Evolutionary conservation across 2,329 filamentous ascomycete genomes (phyloP).

Genomic region (Sarocladiaceae sp.): DNA sequence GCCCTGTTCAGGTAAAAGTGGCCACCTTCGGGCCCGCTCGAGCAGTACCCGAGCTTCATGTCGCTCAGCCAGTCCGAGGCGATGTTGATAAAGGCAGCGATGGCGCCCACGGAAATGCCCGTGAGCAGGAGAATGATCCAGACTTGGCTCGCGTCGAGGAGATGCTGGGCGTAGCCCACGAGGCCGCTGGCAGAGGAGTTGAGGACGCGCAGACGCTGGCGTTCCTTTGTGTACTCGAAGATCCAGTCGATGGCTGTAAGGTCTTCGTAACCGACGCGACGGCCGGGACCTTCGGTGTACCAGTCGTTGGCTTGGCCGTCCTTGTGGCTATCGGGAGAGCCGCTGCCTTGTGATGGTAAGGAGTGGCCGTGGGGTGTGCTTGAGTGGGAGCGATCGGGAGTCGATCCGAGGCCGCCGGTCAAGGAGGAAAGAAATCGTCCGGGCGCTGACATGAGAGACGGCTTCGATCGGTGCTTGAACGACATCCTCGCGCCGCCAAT

Average conservation of each 20-base stretch:
- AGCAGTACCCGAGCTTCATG: constrained; percentile 84
- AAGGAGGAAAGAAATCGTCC: constrained; percentile 43
- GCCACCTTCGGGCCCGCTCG: constrained; percentile 66
- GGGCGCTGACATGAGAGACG: constrained; percentile 38
- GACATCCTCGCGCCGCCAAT: constrained; percentile 47
- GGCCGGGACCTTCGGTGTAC: constrained; percentile 83
- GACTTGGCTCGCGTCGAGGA: constrained; percentile 81
- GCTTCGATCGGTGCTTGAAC: constrained; percentile 65
- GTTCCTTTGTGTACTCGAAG: constrained; percentile 95
- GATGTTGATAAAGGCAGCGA: constrained; percentile 86
- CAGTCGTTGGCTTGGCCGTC: constrained; percentile 60
- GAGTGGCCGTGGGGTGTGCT: not conserved
- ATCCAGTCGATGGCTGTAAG: constrained; percentile 99
- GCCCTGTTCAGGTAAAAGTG: constrained; percentile 84
- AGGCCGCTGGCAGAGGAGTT: constrained; percentile 63
- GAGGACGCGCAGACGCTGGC: constrained; percentile 76
- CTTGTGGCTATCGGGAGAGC: constrained; percentile 28
- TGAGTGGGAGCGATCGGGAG: constrained; percentile 1
- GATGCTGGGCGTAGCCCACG: constrained; percentile 62
- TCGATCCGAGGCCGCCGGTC: constrained; percentile 25
- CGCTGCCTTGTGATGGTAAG: constrained; percentile 14
- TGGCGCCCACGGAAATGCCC: constrained; percentile 72
- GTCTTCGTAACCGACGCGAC: constrained; percentile 90
- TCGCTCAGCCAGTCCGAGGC: constrained; percentile 91
- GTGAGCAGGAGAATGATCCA: constrained; percentile 86